These are phyloP conservation scores for Cryptococcus sp. DNA, from an alignment of 1,284 basidiomycete genomes.

Conservation along the genomic window DNA sequence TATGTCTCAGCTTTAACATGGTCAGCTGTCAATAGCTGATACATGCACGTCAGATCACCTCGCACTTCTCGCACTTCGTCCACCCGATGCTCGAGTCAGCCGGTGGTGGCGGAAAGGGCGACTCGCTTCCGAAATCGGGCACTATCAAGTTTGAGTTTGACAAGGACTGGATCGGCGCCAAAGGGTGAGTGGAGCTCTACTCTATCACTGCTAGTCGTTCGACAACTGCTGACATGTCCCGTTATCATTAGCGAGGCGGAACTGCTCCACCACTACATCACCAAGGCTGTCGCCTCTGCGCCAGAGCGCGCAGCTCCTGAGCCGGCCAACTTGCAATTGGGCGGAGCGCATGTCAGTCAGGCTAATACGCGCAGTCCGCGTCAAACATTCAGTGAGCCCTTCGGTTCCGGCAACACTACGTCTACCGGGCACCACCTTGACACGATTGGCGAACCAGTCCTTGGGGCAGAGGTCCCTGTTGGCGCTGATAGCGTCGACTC, in stretches of 20 bases:
- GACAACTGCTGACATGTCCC: background rate
- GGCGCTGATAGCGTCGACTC: constrained; percentile 6
- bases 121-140: constrained; percentile 31
- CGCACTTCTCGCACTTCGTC: constrained; percentile 23
- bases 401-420: background rate
- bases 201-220: constrained; percentile 9
- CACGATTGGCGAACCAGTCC: background rate
- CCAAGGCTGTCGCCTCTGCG: constrained; percentile 16
- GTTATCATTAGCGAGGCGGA: constrained; percentile 30
- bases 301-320: constrained; percentile 12
- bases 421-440: background rate
- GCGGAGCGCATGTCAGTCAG: constrained; percentile 4
- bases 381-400: background rate
- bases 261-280: constrained; percentile 39
- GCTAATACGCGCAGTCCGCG: no score
- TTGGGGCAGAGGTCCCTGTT: background rate
- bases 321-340: constrained; percentile 16
- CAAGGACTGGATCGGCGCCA: constrained; percentile 50
- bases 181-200: constrained; percentile 37
- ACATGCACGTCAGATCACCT: constrained; percentile 18
- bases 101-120: constrained; percentile 8
- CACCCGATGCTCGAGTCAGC: constrained; percentile 19
- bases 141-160: constrained; percentile 48
- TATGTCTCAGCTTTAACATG: constrained; percentile 14
- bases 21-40: background rate